These are phyloP conservation scores for Cercophora scortea DNA, from an alignment of 495 filamentous ascomycete species.

Conservation along the genomic window DNA sequence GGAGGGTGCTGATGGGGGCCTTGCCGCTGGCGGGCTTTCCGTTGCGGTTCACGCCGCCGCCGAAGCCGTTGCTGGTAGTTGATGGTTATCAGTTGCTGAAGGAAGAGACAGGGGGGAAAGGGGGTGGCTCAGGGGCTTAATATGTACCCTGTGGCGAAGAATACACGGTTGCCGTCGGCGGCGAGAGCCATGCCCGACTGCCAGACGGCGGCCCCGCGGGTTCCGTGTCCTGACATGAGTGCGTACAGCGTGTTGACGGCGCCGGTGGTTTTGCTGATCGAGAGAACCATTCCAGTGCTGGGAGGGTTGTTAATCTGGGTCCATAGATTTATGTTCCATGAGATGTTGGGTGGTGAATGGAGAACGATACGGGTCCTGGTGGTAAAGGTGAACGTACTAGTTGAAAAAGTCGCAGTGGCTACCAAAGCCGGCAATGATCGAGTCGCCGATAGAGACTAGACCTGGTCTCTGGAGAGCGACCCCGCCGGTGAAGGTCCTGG, in stretches of 20 bases:
- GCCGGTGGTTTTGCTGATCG: slow-evolving; percentile 22
- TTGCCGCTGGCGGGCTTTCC: slow-evolving; percentile 24
- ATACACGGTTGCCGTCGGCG: slow-evolving; percentile 29
- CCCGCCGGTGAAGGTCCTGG: slow-evolving; percentile 26
- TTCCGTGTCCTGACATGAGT: not conserved
- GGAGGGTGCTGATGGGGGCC: slow-evolving; percentile 22
- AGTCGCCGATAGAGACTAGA: slow-evolving; percentile 18
- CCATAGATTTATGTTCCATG: no score
- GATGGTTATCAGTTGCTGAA: not conserved
- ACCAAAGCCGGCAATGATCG: slow-evolving; percentile 31
- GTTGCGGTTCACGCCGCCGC: slow-evolving; percentile 18
- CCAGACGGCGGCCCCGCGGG: slow-evolving; percentile 35
- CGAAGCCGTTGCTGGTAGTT: slow-evolving; percentile 22
- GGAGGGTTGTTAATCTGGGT: not conserved
- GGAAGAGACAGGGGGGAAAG: not conserved
- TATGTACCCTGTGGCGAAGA: slow-evolving; percentile 27
- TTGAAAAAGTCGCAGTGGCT: slow-evolving; percentile 40
- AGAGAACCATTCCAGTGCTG: slow-evolving; percentile 29
- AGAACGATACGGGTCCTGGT: not conserved
- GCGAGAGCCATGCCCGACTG: slow-evolving; percentile 30
- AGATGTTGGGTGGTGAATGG: no score
- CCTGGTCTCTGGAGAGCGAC: slow-evolving; percentile 33
- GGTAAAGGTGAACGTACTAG: slow-evolving; percentile 8
- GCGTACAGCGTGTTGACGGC: slow-evolving; percentile 4
- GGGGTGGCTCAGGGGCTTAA: no score